Base-by-base conservation (phyloP, 2,329 filamentous ascomycete species). In the Alternaria triticimaculans region DNA sequence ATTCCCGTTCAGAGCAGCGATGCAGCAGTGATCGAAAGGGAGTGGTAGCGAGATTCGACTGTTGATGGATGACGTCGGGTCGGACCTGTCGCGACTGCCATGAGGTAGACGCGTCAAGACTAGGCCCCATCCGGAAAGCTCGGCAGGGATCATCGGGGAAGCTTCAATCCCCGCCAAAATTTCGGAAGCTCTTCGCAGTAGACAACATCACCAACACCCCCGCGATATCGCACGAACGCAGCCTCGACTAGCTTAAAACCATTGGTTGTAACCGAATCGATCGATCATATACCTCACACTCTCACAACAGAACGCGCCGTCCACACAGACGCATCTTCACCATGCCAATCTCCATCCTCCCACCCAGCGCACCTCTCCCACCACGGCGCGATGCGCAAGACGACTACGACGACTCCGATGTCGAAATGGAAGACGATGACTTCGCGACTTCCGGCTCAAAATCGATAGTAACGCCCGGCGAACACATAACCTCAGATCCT, bases 401-500 rank as follows among this genome's bases (percentile, higher is more conserved):
- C 67, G 76, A 79, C 45, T 76, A 85, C 67, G 81, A 83, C 49
- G 85, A 87, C 43, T 78, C 79, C 61, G 84, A 87, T 64, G 72
- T 81, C 61, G 83, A 84, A 33, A 82, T 85, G 76, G 81, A 81
- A 51, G 83, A 85, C 63, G 80, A 85, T 64, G 72, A 76, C 43
- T 56, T 77, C 15, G 66, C 73, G 3, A 69, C 69, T 62, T 76
- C 69, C 1, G 57, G 23, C 8, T 59, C 67, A 23, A 80, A 78
- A 37, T 80, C 82, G 48, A 91, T 97, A 70, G 90, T 97, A 71
- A 97, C 94, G 1, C 95, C 95, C 1, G 96, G 95, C 75, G 92
- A 96, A 78, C 83, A 91, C 64, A 92, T 98, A 72, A 97, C 95
- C 11, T 88, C 90, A 68, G 94, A 97, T 80, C 87, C 93, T n/a